Evolutionary conservation across 805 yeast species (phyloP), one percentile per base, ranked within the genome.

Genomic region (Lachancea meyersii): DNA sequence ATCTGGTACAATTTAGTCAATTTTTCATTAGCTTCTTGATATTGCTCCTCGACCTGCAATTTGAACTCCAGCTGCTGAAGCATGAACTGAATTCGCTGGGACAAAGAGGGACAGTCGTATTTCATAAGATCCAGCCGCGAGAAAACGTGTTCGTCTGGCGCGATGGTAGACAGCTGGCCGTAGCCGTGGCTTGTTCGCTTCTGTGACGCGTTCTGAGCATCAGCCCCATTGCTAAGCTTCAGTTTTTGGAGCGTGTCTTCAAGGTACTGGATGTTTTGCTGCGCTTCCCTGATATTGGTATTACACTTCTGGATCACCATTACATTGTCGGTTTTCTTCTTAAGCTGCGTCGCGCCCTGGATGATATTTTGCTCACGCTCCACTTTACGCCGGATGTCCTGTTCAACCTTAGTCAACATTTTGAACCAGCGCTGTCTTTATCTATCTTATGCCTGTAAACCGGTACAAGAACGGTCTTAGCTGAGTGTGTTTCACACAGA

Each of bases 61-160:
- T 93, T 93, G 63, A 91, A 88, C 60, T 89, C 96, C 46, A 93
- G 72, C 63, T 88, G 95, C 65, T 89, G 97, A 43, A 91, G 74
- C 97, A 93, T 89, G 54, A 86, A 81, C 64, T 87, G 96, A 57
- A 93, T 93, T 49, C 93, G 77, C 55, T 93, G 96, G 9, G 97
- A 96, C 52, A 93, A 69, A 0, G 95, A 86, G 0, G 97, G 96
- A 53, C 96, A 86, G 55, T 93, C 97, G 58, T 87, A 88, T 54
- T 88, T 88, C 59, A 87, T 74, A 44, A 93, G 71, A 61, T 93
- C 98, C 51, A 85, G 68, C 17, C 85, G 73, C 0, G 91, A 76
- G 56, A 74, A 84, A 4, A 53, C 55, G 19, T 59, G 55, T 34
- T 65, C 71, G 22, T 54, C 54, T 1, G 63, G 60, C 17, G 63